These are phyloP conservation scores for Pseudocercospora eumusae DNA, from an alignment of 2,329 filamentous ascomycete genomes.

Conservation along the genomic window DNA sequence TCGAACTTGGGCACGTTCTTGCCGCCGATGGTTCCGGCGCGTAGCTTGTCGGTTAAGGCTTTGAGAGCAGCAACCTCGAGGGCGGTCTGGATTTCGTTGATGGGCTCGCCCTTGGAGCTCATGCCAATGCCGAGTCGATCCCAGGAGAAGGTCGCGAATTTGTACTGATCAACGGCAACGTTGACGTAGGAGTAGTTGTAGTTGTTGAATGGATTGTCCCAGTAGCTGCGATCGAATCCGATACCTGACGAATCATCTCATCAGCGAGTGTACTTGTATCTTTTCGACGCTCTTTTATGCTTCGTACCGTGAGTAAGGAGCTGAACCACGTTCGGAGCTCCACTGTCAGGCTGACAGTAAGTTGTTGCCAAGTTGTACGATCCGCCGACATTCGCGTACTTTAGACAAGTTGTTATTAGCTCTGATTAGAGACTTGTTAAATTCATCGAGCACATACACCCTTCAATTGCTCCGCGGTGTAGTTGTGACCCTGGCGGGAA, in stretches of 20 bases:
- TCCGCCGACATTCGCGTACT: conserved; percentile 55
- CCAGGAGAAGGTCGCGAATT: conserved; percentile 62
- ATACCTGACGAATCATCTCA: conserved; percentile 45
- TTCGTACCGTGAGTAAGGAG: conserved; percentile 56
- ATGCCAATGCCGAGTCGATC: conserved; percentile 64
- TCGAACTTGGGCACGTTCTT: conserved; percentile 44
- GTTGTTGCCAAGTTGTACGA: conserved; percentile 61
- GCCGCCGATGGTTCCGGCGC: conserved; percentile 47
- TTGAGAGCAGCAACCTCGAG: conserved; percentile 62
- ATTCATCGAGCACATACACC: conserved; percentile 41
- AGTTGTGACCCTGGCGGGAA: conserved; percentile 55
- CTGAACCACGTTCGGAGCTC: conserved; percentile 46
- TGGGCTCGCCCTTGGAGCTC: conserved; percentile 60
- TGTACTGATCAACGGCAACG: conserved; percentile 55
- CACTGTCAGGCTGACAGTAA: conserved; percentile 60
- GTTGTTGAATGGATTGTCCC: conserved; percentile 58
- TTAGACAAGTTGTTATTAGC: neutral
- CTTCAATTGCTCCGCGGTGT: conserved; percentile 47
- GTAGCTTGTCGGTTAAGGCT: conserved; percentile 55
- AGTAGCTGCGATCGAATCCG: conserved; percentile 62
- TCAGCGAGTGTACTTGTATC: conserved; percentile 46
- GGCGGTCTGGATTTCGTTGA: conserved; percentile 61
- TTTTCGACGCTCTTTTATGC: neutral
- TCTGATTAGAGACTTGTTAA: neutral
- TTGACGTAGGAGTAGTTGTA: conserved; percentile 65